Base-by-base conservation (phyloP, 352 stramenopile genomes). In the Elongisporangium undulatum region DNA sequence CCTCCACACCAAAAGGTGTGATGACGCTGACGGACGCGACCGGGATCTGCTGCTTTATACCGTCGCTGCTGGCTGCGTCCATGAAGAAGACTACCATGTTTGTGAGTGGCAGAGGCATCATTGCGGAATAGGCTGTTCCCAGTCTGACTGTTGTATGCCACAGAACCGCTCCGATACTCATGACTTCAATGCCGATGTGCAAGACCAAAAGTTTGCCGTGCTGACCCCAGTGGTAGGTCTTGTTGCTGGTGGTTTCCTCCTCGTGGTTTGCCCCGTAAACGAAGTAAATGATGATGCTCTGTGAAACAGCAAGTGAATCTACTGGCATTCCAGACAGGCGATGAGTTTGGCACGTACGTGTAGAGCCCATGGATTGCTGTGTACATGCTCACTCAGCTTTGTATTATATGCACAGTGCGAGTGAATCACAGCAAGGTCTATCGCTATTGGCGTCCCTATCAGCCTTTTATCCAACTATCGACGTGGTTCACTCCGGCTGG, bases 151-250 rank as follows among this genome's bases (percentile, higher is more conserved):
- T 26, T 12, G 21, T 45, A 16, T 54, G 23, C 41, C 53, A 49
- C 61, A 88, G 82, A 88, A 76, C 34, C 77, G 79, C 9, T 77
- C 71, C 23, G 82, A 92, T 29, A 67, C 69, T 0, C 75, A 77
- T 53, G 80, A 92, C 41, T 75, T 62, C 26, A 69, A 65, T n/a
- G 67, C 74, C 4, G 77, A 84, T 15, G 66, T 58, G 8, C 78
- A 83, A 26, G 84, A 93, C 59, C 84, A 93, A 59, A 86, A 89
- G 57, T 93, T 93, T 54, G 84, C 79, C 6, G 69, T 93, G 2
- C 24, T 93, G 19, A 92, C 84, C 19, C 79, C 84, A 9, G 56
- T 87, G 52, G 83, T 93, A 67, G 21, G 74, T 50, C 51, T 10
- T 19, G 29, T 39, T 63, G 34, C 52, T 41, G 29, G 3, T 34